These are phyloP conservation scores for Grosmannia serpens DNA, from an alignment of 2,329 filamentous ascomycete genomes.

Conservation along the genomic window DNA sequence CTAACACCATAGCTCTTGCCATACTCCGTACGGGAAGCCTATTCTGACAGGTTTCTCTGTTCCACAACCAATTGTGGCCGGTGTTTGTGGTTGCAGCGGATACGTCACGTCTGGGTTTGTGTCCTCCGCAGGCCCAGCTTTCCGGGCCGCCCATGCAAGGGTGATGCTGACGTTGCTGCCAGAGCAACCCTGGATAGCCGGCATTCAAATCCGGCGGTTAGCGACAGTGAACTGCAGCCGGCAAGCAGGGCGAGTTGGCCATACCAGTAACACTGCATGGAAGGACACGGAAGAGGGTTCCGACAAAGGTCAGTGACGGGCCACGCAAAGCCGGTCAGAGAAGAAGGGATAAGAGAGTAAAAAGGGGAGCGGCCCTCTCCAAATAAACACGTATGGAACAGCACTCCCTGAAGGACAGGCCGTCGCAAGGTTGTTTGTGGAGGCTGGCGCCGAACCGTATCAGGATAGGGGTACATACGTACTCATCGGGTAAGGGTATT, in stretches of 20 bases:
- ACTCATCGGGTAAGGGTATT: neutral
- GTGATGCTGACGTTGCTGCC: neutral
- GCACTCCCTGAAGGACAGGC: neutral
- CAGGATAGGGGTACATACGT: neutral
- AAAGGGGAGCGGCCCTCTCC: neutral
- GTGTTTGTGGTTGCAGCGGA: neutral
- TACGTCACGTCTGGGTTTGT: neutral
- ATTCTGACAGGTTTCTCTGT: neutral
- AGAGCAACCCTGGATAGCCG: neutral
- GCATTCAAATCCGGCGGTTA: no score
- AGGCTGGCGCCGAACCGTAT: neutral
- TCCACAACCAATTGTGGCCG: neutral
- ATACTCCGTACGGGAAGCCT: neutral
- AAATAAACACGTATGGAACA: neutral
- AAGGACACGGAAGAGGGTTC: neutral
- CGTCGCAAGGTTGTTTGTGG: neutral
- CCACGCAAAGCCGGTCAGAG: neutral
- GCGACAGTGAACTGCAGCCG: no score
- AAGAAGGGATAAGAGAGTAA: neutral
- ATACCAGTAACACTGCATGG: neutral
- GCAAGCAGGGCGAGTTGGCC: neutral
- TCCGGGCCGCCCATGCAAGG: neutral
- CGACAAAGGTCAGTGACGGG: neutral
- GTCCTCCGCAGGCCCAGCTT: neutral
- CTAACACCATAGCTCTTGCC: neutral